Evolutionary conservation across 257 asterid genomes (phyloP).

Genomic region (Solanum pennellii): DNA sequence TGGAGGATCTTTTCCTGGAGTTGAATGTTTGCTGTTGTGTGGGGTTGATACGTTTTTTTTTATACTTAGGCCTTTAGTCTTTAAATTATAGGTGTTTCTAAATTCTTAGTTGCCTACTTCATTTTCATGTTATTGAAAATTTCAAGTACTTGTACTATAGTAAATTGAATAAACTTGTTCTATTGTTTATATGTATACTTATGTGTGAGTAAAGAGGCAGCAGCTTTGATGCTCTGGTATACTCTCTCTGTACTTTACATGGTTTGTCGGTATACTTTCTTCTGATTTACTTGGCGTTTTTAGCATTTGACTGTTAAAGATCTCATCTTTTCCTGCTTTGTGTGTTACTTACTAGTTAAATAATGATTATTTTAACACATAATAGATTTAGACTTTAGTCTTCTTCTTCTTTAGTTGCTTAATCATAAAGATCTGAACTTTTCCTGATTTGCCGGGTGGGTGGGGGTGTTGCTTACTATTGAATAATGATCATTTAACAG

Average conservation of each 20-base stretch:
- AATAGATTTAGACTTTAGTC: too few relatives aligned
- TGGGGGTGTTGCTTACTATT: neutral
- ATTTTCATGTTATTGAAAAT: neutral
- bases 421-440: neutral
- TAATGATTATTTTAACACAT: neutral
- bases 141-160: neutral
- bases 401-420: neutral
- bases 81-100: neutral
- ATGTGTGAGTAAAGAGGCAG: neutral
- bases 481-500: neutral
- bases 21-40: neutral
- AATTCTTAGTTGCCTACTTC: neutral
- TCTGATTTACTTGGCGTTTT: neutral
- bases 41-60: neutral
- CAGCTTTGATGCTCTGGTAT: neutral
- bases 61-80: neutral
- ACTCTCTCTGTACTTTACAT: neutral
- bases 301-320: neutral
- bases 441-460: neutral
- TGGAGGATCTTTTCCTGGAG: neutral
- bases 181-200: neutral
- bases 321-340: neutral
- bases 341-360: neutral
- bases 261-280: neutral
- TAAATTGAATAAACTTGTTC: neutral